phyloP scores from a whole-genome alignment of 1,284 basidiomycete genomes.

The Rhizoctonia solani region DNA sequence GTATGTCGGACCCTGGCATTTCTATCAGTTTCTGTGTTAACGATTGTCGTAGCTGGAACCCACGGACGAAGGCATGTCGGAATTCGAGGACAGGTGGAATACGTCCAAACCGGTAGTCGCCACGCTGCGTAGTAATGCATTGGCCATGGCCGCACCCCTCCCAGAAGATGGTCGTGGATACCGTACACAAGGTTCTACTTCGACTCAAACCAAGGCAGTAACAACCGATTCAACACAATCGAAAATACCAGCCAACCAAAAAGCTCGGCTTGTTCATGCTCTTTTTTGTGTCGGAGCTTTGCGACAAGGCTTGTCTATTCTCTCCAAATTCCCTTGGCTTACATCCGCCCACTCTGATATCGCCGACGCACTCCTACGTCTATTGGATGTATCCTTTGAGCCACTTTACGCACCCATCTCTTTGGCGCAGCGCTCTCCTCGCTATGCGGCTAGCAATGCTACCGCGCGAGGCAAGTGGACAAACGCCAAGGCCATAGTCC shows the following conservation, averaged over 20 bases:
- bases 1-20: conserved; percentile 49
- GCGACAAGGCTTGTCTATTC: conserved; percentile 73
- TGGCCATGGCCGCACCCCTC: conserved; percentile 88
- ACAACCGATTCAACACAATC: conserved; percentile 51
- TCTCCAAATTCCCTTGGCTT: conserved; percentile 86
- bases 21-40: conserved; percentile 40
- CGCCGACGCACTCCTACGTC: conserved; percentile 80
- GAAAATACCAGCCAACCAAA: conserved; percentile 75
- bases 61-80: conserved; percentile 72
- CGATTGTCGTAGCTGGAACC: conserved; percentile 64
- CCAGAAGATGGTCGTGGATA: conserved; percentile 58
- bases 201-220: conserved; percentile 49
- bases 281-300: conserved; percentile 85
- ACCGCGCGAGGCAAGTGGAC: conserved; percentile 66
- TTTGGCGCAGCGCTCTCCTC: conserved; percentile 48
- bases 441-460: conserved; percentile 54
- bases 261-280: conserved; percentile 77
- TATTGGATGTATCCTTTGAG: conserved; percentile 68
- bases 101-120: conserved; percentile 63
- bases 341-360: conserved; percentile 80
- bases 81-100: conserved; percentile 68
- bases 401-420: conserved; percentile 65
- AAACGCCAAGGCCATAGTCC: conserved; percentile 53
- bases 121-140: conserved; percentile 59
- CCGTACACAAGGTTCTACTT: conserved; percentile 37